These are phyloP conservation scores for Metschnikowia colocasiae DNA, from an alignment of 805 yeast species.

Conservation along the genomic window DNA sequence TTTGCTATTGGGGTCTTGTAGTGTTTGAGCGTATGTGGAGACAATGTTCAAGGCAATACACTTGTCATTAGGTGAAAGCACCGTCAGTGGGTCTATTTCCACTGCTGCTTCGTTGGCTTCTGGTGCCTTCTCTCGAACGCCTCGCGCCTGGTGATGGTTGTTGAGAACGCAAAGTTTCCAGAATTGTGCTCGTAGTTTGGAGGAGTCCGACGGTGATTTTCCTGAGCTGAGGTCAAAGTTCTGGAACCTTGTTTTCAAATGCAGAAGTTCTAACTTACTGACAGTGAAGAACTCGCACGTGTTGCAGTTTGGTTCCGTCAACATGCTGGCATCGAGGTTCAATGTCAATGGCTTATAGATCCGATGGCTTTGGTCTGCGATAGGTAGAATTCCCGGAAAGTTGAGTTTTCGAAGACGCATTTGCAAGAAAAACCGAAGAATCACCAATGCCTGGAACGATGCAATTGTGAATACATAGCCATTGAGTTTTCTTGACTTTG, in stretches of 20 bases:
- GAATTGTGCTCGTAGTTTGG: slow-evolving; percentile 25
- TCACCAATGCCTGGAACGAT: slow-evolving; percentile 15
- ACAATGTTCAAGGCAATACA: slow-evolving; percentile 15
- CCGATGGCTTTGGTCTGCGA: slow-evolving; percentile 6
- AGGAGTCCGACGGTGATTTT: slow-evolving; percentile 20
- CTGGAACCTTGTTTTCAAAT: slow-evolving; percentile 20
- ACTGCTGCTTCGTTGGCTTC: not conserved
- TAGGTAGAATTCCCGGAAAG: slow-evolving; percentile 7
- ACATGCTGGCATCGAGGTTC: slow-evolving; percentile 1
- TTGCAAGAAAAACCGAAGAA: slow-evolving; percentile 15
- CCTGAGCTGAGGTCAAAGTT: slow-evolving; percentile 22
- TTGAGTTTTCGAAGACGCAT: slow-evolving; percentile 2
- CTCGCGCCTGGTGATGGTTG: slow-evolving; percentile 9
- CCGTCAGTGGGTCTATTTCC: not conserved
- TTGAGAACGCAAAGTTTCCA: slow-evolving; percentile 31
- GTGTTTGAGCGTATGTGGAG: not conserved
- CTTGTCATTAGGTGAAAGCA: slow-evolving; percentile 14
- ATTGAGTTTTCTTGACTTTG: slow-evolving; percentile 10
- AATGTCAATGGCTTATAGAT: slow-evolving; percentile 8
- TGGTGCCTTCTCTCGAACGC: not conserved
- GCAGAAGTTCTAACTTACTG: slow-evolving; percentile 25
- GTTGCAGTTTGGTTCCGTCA: slow-evolving; percentile 3
- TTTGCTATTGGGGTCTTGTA: not conserved
- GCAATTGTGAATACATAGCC: slow-evolving; percentile 11
- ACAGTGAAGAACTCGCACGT: slow-evolving; percentile 10